phyloP scores from a whole-genome alignment of 1,284 basidiomycete species.

The Rhodotorula sp. region DNA sequence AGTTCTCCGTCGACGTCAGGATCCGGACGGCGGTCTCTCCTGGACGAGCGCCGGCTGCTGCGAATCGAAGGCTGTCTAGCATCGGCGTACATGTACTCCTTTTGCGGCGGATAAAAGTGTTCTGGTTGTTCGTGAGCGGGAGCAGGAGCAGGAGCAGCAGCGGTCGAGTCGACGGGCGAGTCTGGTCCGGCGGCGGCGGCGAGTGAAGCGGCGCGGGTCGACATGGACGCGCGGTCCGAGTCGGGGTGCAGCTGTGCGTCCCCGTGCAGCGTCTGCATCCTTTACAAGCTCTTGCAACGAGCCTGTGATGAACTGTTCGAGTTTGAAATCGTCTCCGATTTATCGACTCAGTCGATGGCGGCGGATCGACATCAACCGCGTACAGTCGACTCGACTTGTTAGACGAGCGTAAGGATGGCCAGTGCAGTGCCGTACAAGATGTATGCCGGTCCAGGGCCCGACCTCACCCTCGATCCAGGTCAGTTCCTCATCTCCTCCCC shows the following conservation, averaged over 20 bases:
- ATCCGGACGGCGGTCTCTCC: neutral
- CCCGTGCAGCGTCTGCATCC: neutral
- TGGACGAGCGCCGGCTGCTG: neutral
- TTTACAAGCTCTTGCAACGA: too few relatives aligned
- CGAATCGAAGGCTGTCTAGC: neutral
- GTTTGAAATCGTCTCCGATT: too few relatives aligned
- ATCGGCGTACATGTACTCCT: neutral
- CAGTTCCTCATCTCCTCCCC: neutral
- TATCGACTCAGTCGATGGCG: too few relatives aligned
- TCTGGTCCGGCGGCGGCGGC: neutral
- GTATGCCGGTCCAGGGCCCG: neutral
- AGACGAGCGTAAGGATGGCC: too few relatives aligned
- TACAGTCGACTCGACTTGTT: too few relatives aligned
- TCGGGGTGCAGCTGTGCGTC: neutral
- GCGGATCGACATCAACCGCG: too few relatives aligned
- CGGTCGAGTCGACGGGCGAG: neutral
- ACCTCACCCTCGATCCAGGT: slow-evolving; percentile 30
- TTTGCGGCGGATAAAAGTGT: neutral
- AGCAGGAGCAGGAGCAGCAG: neutral
- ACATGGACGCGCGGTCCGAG: neutral
- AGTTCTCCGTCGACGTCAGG: neutral
- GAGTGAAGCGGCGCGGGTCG: neutral
- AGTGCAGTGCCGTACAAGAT: too few relatives aligned
- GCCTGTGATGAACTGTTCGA: too few relatives aligned
- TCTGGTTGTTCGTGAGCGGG: neutral